A percentile compares a stretch with the other conserved stretches of the same genome.
Evolutionary conservation across 805 yeast genomes (phyloP).

Genomic region (Metschnikowia colocasiae): DNA sequence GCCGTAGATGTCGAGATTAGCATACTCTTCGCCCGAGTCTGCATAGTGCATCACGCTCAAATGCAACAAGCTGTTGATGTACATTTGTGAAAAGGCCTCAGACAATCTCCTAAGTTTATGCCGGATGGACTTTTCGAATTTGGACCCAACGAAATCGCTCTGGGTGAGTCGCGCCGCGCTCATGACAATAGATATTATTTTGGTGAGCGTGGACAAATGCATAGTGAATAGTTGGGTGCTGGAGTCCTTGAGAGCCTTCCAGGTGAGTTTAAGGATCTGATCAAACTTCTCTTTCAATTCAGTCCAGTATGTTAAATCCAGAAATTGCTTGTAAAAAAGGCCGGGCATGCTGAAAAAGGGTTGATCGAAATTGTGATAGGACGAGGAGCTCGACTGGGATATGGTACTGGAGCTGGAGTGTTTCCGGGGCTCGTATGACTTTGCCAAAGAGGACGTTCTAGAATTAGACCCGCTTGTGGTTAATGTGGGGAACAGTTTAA

Average conservation of each 20-base stretch:
- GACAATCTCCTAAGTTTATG: slow-evolving; percentile 51
- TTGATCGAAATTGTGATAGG: slow-evolving; percentile 41
- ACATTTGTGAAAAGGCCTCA: slow-evolving; percentile 55
- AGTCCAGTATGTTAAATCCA: slow-evolving; percentile 61
- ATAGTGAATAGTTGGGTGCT: slow-evolving; percentile 51
- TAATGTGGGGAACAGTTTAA: slow-evolving; percentile 5
- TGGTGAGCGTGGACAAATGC: slow-evolving; percentile 52
- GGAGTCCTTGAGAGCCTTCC: slow-evolving; percentile 49
- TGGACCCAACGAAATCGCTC: slow-evolving; percentile 46
- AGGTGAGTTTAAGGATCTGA: slow-evolving; percentile 45
- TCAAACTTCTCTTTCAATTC: slow-evolving; percentile 47
- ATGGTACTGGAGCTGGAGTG: slow-evolving; percentile 36
- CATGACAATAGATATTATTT: slow-evolving; percentile 50
- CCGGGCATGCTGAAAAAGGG: slow-evolving; percentile 39
- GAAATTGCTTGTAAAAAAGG: slow-evolving; percentile 55
- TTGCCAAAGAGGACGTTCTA: slow-evolving; percentile 12
- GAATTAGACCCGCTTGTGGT: slow-evolving; percentile 3
- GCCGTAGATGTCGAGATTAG: slow-evolving; percentile 29
- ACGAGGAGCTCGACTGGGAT: slow-evolving; percentile 26
- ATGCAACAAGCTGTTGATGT: slow-evolving; percentile 62
- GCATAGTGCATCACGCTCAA: slow-evolving; percentile 41
- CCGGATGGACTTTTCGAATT: slow-evolving; percentile 45
- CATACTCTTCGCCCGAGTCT: slow-evolving; percentile 25
- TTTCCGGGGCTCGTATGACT: slow-evolving; percentile 32
- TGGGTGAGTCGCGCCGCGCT: slow-evolving; percentile 52